phyloP scores from a whole-genome alignment of 345 rosid species.

The Fremontodendron californicum region DNA sequence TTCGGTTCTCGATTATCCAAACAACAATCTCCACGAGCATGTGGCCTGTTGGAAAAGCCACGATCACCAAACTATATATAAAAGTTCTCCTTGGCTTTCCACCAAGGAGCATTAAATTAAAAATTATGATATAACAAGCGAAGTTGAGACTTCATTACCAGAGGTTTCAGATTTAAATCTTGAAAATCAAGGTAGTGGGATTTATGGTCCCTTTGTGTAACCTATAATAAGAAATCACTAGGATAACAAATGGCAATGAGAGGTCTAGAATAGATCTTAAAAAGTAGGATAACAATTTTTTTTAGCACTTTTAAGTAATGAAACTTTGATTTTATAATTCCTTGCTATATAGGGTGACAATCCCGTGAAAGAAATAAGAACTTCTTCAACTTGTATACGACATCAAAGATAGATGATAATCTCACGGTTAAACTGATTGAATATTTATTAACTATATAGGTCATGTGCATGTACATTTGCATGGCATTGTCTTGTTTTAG shows the following conservation, averaged over 20 bases:
- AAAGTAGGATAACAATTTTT: neutral
- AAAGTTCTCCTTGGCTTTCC: neutral
- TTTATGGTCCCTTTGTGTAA: no score
- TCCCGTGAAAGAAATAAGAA: neutral
- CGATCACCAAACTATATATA: neutral
- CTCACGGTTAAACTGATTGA: neutral
- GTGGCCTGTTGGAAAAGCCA: conserved; percentile 8
- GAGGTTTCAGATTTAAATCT: no score
- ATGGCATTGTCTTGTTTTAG: conserved; percentile 33
- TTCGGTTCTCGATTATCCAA: conserved; percentile 18
- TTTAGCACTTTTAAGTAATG: neutral
- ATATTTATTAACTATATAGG: neutral
- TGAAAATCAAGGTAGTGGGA: neutral
- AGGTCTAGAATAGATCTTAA: no score
- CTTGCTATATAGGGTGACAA: neutral
- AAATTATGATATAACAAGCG: neutral
- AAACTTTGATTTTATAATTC: neutral
- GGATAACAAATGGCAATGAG: no score
- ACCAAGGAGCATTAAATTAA: neutral
- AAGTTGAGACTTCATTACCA: neutral
- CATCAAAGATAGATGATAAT: neutral
- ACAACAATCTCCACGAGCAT: conserved; percentile 19
- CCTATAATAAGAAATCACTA: no score
- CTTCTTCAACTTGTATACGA: neutral
- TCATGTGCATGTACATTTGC: conserved; percentile 41